Evolutionary conservation across 1,139 yeast genomes (phyloP), one percentile per base, ranked within the genome.

Genomic region (Candida mesenterica): DNA sequence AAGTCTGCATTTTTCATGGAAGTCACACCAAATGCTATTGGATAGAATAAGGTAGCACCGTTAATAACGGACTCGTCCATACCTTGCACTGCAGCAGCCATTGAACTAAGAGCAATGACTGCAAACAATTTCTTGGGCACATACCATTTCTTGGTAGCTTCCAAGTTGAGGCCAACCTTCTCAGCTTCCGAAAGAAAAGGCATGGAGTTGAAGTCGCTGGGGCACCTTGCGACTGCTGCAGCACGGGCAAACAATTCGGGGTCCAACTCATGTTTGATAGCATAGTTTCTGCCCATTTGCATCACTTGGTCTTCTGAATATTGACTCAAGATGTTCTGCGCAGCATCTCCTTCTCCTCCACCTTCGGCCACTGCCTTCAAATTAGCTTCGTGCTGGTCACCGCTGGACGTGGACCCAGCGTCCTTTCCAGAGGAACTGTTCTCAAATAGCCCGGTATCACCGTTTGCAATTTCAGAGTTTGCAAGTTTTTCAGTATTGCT

Each of bases 1-100:
- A 90, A 81, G 40, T 77, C 78, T 31, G 77, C 73, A 50, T 82
- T 68, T 24, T 68, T 64, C 49, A 71, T 61, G 3, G 36, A 33
- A 12, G 56, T 62, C 17, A 64, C 50, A 9, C 65, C 69, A 35
- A 82, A 67, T 1, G 56, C 57, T 2, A 51, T 48, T 4, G 90
- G 87, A 58, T 80, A 85, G 53, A 78, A 82, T 32, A 86, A 61
- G 38, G 81, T 76, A 7, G 96, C 95, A 45, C 96, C 96, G 50
- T 86, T 85, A 40, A 84, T 75, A 15, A 86, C 95, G 1, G 94
- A 74, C 57, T 87, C 95, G 58, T 87, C 96, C 88, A 87, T 86
- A 52, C 96, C 96, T 59, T 87, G 95, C 24, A 88, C 90, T 6
- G 90, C 86, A 15, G 96, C 96, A 36, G 94, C 88, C 79, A 87